A percentile compares a stretch with the other conserved stretches of the same genome.
Conservation (phyloP, 768 basidiomycete genomes). For the Suillus plorans region DNA sequence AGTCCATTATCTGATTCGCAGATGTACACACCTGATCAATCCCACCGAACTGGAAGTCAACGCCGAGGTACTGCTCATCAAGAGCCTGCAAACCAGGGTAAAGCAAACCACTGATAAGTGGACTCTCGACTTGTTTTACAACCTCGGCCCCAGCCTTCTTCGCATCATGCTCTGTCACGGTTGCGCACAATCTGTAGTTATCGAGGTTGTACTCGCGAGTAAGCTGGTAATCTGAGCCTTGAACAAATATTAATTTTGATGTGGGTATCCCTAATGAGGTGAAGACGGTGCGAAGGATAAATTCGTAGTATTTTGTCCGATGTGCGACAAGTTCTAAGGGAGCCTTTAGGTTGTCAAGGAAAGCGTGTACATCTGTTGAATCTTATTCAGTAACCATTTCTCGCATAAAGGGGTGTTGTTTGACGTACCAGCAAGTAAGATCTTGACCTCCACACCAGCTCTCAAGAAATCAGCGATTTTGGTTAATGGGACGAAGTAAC, state of each 20-base stretch:
- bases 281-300: conserved; percentile 80
- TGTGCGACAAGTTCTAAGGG: conserved; percentile 88
- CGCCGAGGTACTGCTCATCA: conserved; percentile 94
- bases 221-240: conserved; percentile 93
- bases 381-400: not conserved
- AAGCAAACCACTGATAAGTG: conserved; percentile 85
- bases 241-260: conserved; percentile 77
- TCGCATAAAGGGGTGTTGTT: not conserved
- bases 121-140: conserved; percentile 95
- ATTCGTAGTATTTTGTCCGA: conserved; percentile 89
- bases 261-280: conserved; percentile 88
- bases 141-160: conserved; percentile 99
- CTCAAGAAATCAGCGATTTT: conserved; percentile 96
- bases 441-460: conserved; percentile 87
- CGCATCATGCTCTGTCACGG: conserved; percentile 92
- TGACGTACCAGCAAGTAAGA: conserved; percentile 71
- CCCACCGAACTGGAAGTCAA: conserved; percentile 98
- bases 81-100: conserved; percentile 97
- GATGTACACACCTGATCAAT: conserved; percentile 78
- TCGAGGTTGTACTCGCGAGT: conserved; percentile 91
- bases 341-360: conserved; percentile 96
- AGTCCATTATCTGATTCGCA: not conserved
- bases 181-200: conserved; percentile 89
- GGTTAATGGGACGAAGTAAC: conserved; percentile 91
- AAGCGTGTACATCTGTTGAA: conserved; percentile 84